Conservation (phyloP, 768 basidiomycete species). For the Asterophora lycoperdoides region DNA sequence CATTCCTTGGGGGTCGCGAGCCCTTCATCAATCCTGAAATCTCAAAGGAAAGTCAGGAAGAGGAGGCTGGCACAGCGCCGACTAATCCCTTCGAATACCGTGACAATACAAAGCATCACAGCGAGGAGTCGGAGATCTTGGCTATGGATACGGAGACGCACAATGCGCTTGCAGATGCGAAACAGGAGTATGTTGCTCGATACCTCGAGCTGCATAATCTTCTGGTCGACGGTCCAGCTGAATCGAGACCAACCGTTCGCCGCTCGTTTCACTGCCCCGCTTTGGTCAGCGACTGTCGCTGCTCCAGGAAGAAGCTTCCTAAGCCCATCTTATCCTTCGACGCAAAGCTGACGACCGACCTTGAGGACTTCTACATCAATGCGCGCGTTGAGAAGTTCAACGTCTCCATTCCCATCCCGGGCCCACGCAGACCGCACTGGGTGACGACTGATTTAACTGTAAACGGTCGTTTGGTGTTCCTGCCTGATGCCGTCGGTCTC, state of each 20-base stretch:
- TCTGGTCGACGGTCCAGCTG: background rate
- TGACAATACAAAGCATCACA: background rate
- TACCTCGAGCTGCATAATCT: background rate
- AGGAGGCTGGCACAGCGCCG: background rate
- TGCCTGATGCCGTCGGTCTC: conserved; percentile 45
- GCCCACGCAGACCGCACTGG: conserved; percentile 23
- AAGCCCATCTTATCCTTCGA: conserved; percentile 32
- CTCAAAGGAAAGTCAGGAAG: background rate
- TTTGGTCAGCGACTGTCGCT: too few relatives aligned
- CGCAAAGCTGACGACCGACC: conserved; percentile 36
- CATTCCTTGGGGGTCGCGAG: too few relatives aligned
- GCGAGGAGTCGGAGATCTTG: background rate
- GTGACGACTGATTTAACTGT: conserved; percentile 37
- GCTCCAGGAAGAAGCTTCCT: background rate
- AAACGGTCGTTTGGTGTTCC: conserved; percentile 33
- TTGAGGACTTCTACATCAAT: conserved; percentile 40
- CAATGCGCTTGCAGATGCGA: background rate
- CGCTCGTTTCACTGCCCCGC: too few relatives aligned
- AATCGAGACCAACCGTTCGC: too few relatives aligned
- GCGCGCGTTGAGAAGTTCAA: conserved; percentile 46
- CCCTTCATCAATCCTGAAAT: background rate
- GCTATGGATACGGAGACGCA: conserved; percentile 1
- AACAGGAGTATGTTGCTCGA: background rate
- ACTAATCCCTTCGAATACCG: background rate
- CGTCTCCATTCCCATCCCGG: conserved; percentile 35